A percentile compares a stretch with the other conserved stretches of the same genome.
Evolutionary conservation across 768 basidiomycete genomes (phyloP).

Genomic region (Tephrocybe sp.): DNA sequence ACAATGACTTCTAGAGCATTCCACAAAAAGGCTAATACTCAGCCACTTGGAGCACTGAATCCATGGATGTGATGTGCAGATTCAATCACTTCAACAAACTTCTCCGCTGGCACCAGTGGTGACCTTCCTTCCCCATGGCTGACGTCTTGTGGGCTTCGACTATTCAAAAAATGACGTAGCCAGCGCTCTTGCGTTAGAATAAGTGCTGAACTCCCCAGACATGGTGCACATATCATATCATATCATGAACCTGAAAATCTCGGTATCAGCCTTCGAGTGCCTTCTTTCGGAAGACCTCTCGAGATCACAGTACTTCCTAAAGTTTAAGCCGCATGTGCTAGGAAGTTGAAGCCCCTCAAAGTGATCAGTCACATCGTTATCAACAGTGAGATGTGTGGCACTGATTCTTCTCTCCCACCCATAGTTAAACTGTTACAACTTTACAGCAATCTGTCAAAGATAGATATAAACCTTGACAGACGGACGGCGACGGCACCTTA

Average conservation of each 20-base stretch:
- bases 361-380: conserved; percentile 11
- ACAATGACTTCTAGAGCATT: too few species aligned
- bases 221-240: neutral
- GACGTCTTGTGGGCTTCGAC: conserved; percentile 5
- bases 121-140: neutral
- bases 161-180: conserved; percentile 15
- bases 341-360: too few species aligned
- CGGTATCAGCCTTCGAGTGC: conserved; percentile 1
- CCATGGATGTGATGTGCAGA: too few species aligned
- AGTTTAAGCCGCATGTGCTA: too few species aligned
- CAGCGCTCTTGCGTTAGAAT: conserved; percentile 3
- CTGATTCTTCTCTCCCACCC: conserved; percentile 14
- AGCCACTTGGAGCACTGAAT: too few species aligned
- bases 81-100: too few species aligned
- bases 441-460: conserved; percentile 10
- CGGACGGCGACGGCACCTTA: conserved; percentile 12
- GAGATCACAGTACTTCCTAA: too few species aligned
- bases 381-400: conserved; percentile 4
- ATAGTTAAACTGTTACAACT: neutral
- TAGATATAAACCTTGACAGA: conserved; percentile 7
- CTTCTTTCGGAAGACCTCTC: too few species aligned
- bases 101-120: too few species aligned
- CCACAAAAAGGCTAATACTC: too few species aligned
- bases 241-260: neutral
- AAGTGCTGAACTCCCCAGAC: neutral